Conservation (phyloP, 441 rosid genomes). For the Euphorbia schlechtendalii region DNA sequence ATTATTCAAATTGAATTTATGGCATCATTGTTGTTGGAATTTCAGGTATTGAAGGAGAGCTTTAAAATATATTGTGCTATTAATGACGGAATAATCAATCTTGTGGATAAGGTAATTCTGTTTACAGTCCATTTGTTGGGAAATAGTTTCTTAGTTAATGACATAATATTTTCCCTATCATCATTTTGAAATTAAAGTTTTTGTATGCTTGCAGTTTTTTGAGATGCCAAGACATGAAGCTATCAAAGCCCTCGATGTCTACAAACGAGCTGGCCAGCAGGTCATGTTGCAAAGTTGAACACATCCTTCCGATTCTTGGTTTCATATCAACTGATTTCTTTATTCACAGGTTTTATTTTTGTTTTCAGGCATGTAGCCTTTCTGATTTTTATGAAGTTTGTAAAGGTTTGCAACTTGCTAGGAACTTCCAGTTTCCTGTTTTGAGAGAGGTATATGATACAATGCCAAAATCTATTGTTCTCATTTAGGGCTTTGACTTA, state of each 20-base stretch:
- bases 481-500: constrained; percentile 3
- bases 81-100: constrained; percentile 97
- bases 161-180: constrained; percentile 8
- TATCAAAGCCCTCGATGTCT: constrained; percentile 75
- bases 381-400: constrained; percentile 91
- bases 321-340: too few species aligned
- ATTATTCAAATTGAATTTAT: constrained; percentile 9
- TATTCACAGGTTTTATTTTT: constrained; percentile 11
- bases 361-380: constrained; percentile 74
- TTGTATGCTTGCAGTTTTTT: constrained; percentile 63
- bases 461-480: constrained; percentile 11
- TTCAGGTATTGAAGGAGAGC: constrained; percentile 94
- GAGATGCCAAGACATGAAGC: constrained; percentile 99
- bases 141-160: constrained; percentile 1
- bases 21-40: constrained; percentile 18
- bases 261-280: constrained; percentile 97
- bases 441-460: constrained; percentile 66
- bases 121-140: constrained; percentile 8
- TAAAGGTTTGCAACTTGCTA: constrained; percentile 96
- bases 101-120: constrained; percentile 87
- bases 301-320: too few species aligned
- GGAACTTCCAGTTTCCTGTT: constrained; percentile 94
- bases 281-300: constrained; percentile 30
- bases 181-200: too few species aligned
- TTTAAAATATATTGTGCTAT: constrained; percentile 91